Percentiles rank a stretch among this genome's conserved stretches.
These are phyloP conservation scores for Schwanniomyces polymorphus DNA, from an alignment of 805 yeast species.

Conservation along the genomic window DNA sequence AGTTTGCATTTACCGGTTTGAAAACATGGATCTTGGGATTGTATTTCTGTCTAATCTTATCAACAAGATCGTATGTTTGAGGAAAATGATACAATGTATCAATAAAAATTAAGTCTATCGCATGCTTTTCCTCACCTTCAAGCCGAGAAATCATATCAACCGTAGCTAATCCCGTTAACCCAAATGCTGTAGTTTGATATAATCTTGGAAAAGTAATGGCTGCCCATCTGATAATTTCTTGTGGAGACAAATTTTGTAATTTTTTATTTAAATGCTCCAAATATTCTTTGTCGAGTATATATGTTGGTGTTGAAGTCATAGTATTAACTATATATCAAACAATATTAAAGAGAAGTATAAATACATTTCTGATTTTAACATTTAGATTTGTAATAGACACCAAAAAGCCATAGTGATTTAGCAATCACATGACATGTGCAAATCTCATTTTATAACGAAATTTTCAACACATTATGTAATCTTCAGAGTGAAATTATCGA, in stretches of 20 bases:
- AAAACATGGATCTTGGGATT: slow-evolving; percentile 59
- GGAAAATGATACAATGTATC: slow-evolving; percentile 94
- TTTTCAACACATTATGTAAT: not conserved
- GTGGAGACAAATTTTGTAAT: slow-evolving; percentile 58
- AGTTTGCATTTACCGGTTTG: slow-evolving; percentile 58
- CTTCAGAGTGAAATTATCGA: not conserved
- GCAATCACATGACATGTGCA: not conserved
- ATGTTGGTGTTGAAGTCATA: slow-evolving; percentile 5
- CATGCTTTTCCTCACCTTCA: slow-evolving; percentile 18
- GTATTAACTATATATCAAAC: not conserved
- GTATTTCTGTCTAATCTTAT: slow-evolving; percentile 57
- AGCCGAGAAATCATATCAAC: slow-evolving; percentile 75
- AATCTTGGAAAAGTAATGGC: slow-evolving; percentile 77
- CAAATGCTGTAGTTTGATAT: slow-evolving; percentile 93
- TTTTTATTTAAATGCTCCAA: slow-evolving; percentile 65
- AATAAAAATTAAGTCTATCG: slow-evolving; percentile 76
- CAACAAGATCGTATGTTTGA: slow-evolving; percentile 81
- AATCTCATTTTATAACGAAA: not conserved
- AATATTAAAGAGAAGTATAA: no score
- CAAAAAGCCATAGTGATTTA: no score
- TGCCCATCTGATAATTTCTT: slow-evolving; percentile 81
- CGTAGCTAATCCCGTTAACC: slow-evolving; percentile 87
- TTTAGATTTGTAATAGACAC: not conserved
- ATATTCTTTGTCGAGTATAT: slow-evolving; percentile 48
- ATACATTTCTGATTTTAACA: no score